Conservation (phyloP, 441 rosid species). For the Lepidium campestre region DNA sequence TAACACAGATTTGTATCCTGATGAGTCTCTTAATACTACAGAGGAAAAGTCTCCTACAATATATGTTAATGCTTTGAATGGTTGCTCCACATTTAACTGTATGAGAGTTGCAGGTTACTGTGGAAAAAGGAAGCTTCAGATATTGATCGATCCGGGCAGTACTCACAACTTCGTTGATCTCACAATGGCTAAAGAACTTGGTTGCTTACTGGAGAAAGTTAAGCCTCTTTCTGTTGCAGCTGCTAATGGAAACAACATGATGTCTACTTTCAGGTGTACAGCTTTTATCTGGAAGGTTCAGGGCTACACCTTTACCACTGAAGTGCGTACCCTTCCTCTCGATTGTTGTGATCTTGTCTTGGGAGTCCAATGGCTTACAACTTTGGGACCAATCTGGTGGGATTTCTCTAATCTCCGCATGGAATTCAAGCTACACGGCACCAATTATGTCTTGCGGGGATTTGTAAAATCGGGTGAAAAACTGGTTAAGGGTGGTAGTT, state of each 20-base stretch:
- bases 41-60: no score
- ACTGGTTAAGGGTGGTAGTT: no score
- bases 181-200: background rate
- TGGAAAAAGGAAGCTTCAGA: background rate
- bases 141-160: background rate
- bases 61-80: no score
- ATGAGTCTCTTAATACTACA: no score
- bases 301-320: rapidly evolving
- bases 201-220: background rate
- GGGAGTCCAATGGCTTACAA: background rate
- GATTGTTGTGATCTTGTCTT: background rate
- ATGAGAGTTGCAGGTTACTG: background rate
- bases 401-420: no score
- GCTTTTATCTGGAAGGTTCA: background rate
- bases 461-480: no score
- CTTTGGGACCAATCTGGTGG: background rate
- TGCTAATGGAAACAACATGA: no score
- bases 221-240: background rate
- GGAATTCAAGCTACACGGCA: no score
- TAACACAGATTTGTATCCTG: no score
- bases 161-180: background rate
- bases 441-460: no score
- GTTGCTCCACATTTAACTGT: background rate
- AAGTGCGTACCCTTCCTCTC: rapidly evolving
- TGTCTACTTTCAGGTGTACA: background rate